Base-by-base conservation (phyloP, 2,329 filamentous ascomycete genomes). In the Grosmannia serpens region DNA sequence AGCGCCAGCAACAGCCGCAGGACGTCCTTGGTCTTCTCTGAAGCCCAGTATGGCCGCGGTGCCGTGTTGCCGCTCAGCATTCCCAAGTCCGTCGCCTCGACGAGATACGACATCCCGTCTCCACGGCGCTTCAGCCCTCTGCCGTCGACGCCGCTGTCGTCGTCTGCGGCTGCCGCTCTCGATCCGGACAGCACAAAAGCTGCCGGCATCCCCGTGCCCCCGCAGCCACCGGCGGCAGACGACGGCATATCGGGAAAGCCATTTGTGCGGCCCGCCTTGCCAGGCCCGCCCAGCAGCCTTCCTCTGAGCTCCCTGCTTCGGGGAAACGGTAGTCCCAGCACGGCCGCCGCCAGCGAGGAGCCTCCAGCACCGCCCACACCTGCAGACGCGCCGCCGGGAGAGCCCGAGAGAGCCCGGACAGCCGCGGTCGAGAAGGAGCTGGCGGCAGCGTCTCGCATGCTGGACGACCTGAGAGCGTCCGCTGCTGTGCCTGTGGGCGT, bases 401-500 rank as follows among this genome's bases (percentile, higher is more conserved):
- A 26, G n/a, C n/a, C 22, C 9, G 22, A 26, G 13, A 22, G 24
- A 5, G 22, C 46, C 7, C 22, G 13, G 46, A 4, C 46, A 10
- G 46, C 9, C 22, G 13, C 22, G 24, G 26, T 11, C 13, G 22
- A 22, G 13, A 24, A 49, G 46, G 46, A 26, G 7, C 46, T 53
- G 31, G 51, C 11, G 4, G 33, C 24, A 13, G 31, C 59, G 2
- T 35, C 52, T 2, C 22, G 3, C 4, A 24, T 35, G 3, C 55
- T 62, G 20, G 33, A 35, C 46, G 29, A 5, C 15, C 26, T 58
- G 22, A 49, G 24, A 13, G 24, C 22, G 5, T 71, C 60, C 38
- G 67, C 71, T 6, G 84, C 87, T 59, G 85, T 97, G 2, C 84
- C 91, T 4, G 92, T 97, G 1, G 94, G 94, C 0, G 78, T 94